Conservation (phyloP, 768 basidiomycete genomes). For the Lactarius hengduanensis region DNA sequence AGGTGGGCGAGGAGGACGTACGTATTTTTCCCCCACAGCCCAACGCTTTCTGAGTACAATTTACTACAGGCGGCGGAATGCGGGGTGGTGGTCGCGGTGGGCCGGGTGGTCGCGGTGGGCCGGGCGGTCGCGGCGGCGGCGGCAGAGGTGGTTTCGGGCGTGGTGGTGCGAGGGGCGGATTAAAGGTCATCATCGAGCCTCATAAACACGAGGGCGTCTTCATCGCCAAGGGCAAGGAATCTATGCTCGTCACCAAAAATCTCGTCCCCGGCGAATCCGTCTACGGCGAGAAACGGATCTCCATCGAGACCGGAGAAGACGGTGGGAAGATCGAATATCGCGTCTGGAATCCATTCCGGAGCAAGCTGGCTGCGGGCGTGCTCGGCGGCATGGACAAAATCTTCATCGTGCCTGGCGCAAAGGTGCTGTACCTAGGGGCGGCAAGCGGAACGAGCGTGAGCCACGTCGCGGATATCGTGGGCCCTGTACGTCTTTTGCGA, state of each 20-base stretch:
- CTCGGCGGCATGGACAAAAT: slow-evolving; percentile 93
- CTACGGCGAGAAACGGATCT: slow-evolving; percentile 97
- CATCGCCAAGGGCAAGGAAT: slow-evolving; percentile 97
- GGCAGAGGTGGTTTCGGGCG: slow-evolving; percentile 71
- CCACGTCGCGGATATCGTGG: slow-evolving; percentile 98
- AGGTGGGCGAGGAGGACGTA: slow-evolving; percentile 30
- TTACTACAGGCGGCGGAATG: slow-evolving; percentile 31
- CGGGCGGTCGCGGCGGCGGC: no score
- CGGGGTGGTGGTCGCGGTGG: slow-evolving; percentile 44
- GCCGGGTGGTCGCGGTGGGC: slow-evolving; percentile 39
- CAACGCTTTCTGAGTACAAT: background rate
- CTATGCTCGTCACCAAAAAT: slow-evolving; percentile 96
- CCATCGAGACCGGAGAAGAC: slow-evolving; percentile 71
- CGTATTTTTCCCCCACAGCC: slow-evolving; percentile 20
- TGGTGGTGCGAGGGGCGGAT: slow-evolving; percentile 77
- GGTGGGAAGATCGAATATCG: slow-evolving; percentile 93
- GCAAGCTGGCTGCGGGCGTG: slow-evolving; percentile 95
- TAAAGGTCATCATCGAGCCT: slow-evolving; percentile 90
- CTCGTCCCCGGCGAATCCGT: slow-evolving; percentile 97
- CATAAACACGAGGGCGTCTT: slow-evolving; percentile 95
- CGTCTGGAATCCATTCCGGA: slow-evolving; percentile 99
- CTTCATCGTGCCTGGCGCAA: slow-evolving; percentile 89
- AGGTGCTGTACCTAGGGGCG: slow-evolving; percentile 96
- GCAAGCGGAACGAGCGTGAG: slow-evolving; percentile 97
- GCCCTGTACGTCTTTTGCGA: slow-evolving; percentile 60